These are phyloP conservation scores for Drechslera avenae DNA, from an alignment of 2,329 filamentous ascomycete genomes.

Conservation along the genomic window DNA sequence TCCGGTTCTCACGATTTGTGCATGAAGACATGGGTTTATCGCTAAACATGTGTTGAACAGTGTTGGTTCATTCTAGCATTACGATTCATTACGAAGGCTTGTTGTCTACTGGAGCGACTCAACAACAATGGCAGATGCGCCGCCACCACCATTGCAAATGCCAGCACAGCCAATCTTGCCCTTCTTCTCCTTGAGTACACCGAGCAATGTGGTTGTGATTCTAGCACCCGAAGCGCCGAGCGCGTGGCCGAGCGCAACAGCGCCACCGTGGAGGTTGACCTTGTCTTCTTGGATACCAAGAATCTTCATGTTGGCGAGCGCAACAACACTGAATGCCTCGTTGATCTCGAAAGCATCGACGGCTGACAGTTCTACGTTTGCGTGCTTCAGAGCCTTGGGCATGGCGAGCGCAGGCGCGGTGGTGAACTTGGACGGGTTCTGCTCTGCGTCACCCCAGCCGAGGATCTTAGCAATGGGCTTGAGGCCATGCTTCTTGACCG, in stretches of 20 bases:
- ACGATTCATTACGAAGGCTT: slow-evolving; percentile 7
- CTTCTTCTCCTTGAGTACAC: slow-evolving; percentile 87
- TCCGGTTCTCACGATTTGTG: background rate
- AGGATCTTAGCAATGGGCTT: slow-evolving; percentile 96
- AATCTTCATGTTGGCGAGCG: slow-evolving; percentile 94
- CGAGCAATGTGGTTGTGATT: slow-evolving; percentile 87
- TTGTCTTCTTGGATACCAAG: slow-evolving; percentile 78
- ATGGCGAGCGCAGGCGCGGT: slow-evolving; percentile 91
- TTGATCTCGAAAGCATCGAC: slow-evolving; percentile 99
- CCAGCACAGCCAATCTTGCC: slow-evolving; percentile 92
- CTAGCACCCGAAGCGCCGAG: slow-evolving; percentile 92
- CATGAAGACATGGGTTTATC: too few species aligned
- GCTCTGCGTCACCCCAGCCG: slow-evolving; percentile 93
- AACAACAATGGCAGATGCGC: slow-evolving; percentile 90
- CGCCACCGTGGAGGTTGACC: slow-evolving; percentile 94
- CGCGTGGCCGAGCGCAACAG: slow-evolving; percentile 94
- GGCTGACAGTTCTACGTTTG: slow-evolving; percentile 74
- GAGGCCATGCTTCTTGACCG: slow-evolving; percentile 87
- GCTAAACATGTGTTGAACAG: background rate
- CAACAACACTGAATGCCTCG: slow-evolving; percentile 97
- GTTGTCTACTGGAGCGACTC: slow-evolving; percentile 59
- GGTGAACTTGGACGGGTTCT: slow-evolving; percentile 93
- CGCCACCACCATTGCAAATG: slow-evolving; percentile 98
- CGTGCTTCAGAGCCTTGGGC: slow-evolving; percentile 96
- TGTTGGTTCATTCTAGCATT: slow-evolving; percentile 10